phyloP scores from a whole-genome alignment of 257 asterid species.

The Ilex asprella region DNA sequence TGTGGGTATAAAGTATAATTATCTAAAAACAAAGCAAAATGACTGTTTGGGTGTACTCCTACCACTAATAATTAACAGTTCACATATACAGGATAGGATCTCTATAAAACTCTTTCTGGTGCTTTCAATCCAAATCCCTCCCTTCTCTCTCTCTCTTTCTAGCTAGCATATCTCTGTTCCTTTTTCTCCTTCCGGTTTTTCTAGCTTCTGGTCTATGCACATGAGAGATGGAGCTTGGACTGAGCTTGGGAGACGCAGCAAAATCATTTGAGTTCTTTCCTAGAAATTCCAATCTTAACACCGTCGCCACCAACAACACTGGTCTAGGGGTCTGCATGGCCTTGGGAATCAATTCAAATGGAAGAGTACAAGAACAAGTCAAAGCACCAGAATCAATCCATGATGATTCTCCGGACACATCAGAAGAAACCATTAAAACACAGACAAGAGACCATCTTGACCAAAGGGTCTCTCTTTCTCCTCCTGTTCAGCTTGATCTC shows the following conservation, averaged over 20 bases:
- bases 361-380: slow-evolving; percentile 12
- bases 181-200: too few relatives aligned
- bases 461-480: slow-evolving; percentile 4
- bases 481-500: slow-evolving; percentile 57
- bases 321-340: slow-evolving; percentile 47
- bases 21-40: too few relatives aligned
- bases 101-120: slow-evolving; percentile 50
- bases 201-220: background rate
- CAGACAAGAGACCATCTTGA: slow-evolving; percentile 12
- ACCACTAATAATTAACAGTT: slow-evolving; percentile 11
- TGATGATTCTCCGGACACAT: slow-evolving; percentile 12
- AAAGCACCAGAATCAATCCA: background rate
- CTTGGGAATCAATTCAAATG: slow-evolving; percentile 33
- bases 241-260: slow-evolving; percentile 58
- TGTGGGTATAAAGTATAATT: too few relatives aligned
- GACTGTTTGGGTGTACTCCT: too few relatives aligned
- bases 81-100: slow-evolving; percentile 32
- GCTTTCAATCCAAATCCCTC: slow-evolving; percentile 18
- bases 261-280: slow-evolving; percentile 20
- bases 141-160: background rate
- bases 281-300: slow-evolving; percentile 3
- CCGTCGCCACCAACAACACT: background rate
- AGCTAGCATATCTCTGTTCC: background rate
- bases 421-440: background rate
- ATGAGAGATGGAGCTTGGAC: slow-evolving; percentile 61